Percentiles rank a stretch among this genome's conserved stretches.
Conservation (phyloP, 768 basidiomycete genomes). For the Boletus eberwhitei region DNA sequence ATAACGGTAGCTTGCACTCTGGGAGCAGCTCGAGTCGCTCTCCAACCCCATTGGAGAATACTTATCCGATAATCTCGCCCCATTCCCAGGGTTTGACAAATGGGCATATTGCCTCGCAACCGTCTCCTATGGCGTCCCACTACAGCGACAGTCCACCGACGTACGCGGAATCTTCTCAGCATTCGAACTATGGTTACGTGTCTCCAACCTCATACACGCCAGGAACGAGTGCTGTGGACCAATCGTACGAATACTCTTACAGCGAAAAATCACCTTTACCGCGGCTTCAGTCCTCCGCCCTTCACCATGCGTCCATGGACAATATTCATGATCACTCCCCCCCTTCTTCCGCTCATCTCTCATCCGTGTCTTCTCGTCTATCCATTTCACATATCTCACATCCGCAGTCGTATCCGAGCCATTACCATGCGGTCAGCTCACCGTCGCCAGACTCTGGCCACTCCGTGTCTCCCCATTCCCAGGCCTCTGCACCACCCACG, state of each 20-base stretch:
- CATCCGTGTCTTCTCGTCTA: constrained; percentile 48
- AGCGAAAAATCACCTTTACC: constrained; percentile 29
- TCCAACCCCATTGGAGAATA: constrained; percentile 43
- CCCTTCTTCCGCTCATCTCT: constrained; percentile 29
- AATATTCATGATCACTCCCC: constrained; percentile 30
- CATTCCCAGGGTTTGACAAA: constrained; percentile 37
- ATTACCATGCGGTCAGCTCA: constrained; percentile 36
- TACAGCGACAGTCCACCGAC: constrained; percentile 30
- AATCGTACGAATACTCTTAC: constrained; percentile 30
- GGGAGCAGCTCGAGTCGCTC: constrained; percentile 40
- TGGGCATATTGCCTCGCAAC: constrained; percentile 30
- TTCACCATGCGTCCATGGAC: constrained; percentile 29
- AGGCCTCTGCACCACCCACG: constrained; percentile 30
- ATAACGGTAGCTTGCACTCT: constrained; percentile 29
- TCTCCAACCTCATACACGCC: constrained; percentile 25
- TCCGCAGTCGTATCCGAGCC: constrained; percentile 43
- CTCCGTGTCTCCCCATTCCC: constrained; percentile 40
- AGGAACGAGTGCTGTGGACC: constrained; percentile 24
- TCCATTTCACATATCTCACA: constrained; percentile 61
- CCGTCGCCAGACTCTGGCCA: constrained; percentile 53
- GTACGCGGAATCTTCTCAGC: constrained; percentile 31
- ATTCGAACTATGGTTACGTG: constrained; percentile 30
- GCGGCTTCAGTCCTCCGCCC: constrained; percentile 28
- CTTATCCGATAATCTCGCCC: constrained; percentile 38
- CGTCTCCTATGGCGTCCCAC: constrained; percentile 29